Evolutionary conservation across 2,329 filamentous ascomycete genomes (phyloP).

Genomic region (Xylariomycetidae sp.): DNA sequence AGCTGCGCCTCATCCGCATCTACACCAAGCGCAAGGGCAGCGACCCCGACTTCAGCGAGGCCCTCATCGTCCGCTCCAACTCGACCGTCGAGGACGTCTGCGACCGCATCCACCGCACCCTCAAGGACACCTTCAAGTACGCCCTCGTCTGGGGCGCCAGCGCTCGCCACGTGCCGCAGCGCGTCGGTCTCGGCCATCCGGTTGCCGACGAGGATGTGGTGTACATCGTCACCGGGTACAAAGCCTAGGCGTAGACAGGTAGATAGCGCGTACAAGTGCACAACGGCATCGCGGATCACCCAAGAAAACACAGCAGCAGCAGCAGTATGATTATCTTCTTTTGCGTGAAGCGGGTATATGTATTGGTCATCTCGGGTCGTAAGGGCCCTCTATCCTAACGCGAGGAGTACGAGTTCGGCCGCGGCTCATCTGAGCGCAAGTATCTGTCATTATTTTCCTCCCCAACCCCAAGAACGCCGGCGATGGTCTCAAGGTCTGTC

Average conservation of each 20-base stretch:
- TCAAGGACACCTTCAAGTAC: slow-evolving; percentile 99
- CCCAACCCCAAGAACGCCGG: neutral
- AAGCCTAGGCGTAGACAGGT: slow-evolving; percentile 42
- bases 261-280: neutral
- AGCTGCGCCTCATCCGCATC: slow-evolving; percentile 80
- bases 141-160: slow-evolving; percentile 96
- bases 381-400: slow-evolving; percentile 7
- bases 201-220: slow-evolving; percentile 68
- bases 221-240: slow-evolving; percentile 60
- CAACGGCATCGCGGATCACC: no score
- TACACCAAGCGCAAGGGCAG: slow-evolving; percentile 96
- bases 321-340: slow-evolving; percentile 1
- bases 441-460: no score
- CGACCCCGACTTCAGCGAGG: slow-evolving; percentile 85
- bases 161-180: slow-evolving; percentile 87
- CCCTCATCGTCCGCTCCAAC: slow-evolving; percentile 82
- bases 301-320: neutral
- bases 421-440: no score
- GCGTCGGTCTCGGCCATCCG: slow-evolving; percentile 77
- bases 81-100: slow-evolving; percentile 95
- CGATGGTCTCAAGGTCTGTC: no score
- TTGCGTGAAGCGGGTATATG: slow-evolving; percentile 18
- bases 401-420: no score
- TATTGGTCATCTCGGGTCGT: slow-evolving; percentile 19
- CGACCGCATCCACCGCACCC: slow-evolving; percentile 83